Conservation (phyloP, 495 filamentous ascomycete species). For the Lasiosphaeriaceae sp. region DNA sequence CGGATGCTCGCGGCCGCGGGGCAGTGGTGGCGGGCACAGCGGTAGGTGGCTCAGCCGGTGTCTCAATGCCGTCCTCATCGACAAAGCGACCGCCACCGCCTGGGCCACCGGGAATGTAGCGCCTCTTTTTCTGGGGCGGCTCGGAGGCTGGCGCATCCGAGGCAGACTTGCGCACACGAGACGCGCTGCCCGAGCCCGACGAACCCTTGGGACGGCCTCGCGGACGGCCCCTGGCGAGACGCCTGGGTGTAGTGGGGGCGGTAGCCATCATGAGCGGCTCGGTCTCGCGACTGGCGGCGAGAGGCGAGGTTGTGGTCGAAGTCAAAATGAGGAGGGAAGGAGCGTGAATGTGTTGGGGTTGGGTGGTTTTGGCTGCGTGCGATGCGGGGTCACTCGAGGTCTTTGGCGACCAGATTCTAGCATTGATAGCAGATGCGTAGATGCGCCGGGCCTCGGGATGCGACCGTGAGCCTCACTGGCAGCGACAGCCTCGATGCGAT, state of each 20-base stretch:
- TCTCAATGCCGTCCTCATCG: conserved; percentile 57
- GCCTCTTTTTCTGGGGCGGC: conserved; percentile 49
- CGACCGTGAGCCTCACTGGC: conserved; percentile 17
- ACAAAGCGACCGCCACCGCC: conserved; percentile 77
- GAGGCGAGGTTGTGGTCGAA: not conserved
- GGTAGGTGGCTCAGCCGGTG: conserved; percentile 30
- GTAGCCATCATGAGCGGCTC: conserved; percentile 35
- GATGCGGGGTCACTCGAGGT: conserved; percentile 21
- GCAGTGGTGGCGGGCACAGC: conserved; percentile 23
- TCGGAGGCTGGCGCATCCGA: conserved; percentile 44
- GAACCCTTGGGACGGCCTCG: conserved; percentile 40
- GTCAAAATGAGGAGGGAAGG: not conserved
- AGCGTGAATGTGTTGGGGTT: conserved; percentile 1
- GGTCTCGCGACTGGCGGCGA: not conserved
- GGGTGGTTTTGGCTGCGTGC: conserved; percentile 6
- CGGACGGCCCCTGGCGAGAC: conserved; percentile 35
- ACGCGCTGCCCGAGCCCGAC: conserved; percentile 31
- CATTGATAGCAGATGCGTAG: conserved; percentile 13
- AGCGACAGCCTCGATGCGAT: conserved; percentile 13
- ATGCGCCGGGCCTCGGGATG: conserved; percentile 9
- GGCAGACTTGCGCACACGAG: conserved; percentile 35
- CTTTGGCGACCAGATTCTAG: conserved; percentile 7
- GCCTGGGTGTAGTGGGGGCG: conserved; percentile 39
- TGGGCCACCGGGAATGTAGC: conserved; percentile 73
- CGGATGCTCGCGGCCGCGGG: conserved; percentile 31